Evolutionary conservation across 371 early-diverging fungal species (phyloP), one percentile per base, ranked within the genome.

Genomic region (Chytridium lagenaria): DNA sequence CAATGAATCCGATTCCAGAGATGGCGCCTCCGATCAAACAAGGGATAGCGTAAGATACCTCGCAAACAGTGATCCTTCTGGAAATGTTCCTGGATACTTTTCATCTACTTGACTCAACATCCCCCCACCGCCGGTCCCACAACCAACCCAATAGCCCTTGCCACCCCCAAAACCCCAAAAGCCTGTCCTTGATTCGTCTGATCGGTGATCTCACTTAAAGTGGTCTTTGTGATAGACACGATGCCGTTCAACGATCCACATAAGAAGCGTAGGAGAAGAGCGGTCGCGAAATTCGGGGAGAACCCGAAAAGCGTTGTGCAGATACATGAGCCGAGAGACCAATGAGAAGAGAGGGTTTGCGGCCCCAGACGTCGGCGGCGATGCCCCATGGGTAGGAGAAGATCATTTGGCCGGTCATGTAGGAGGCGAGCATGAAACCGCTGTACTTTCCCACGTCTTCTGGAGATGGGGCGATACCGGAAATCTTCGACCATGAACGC

Each of bases 391-490:
- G 61, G 67, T 75, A 78, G 15, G 67, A 67, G 57, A 67, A 75
- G 31, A 78, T 23, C 55, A 75, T n/a, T 67, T 78, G 78, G 0
- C 78, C 78, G 34, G 71, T n/a, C 78, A 78, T 78, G 67, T 66
- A 78, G 26, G 75, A 74, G 30, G 68, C 59, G 39, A 78, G 38
- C 26, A 76, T 55, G 59, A 66, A 72, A 15, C 78, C 69, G 28
- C 55, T 52, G 50, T 57, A 76, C 30, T 30, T n/a, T 19, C 75
- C 75, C 40, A 78, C 72, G 16, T 75, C 75, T 16, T 78, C 68
- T 15, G 38, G 69, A 26, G 55, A 52, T 26, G 37, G 40, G 31
- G 71, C 71, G 28, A 75, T 40, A 33, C 59, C 50, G 40, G n/a
- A 70, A 78, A 50, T 78, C 78, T 0, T 67, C 64, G 15, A 78